These are phyloP conservation scores for Theileria parva DNA, from an alignment of 169 alveolate species.

Conservation along the genomic window DNA sequence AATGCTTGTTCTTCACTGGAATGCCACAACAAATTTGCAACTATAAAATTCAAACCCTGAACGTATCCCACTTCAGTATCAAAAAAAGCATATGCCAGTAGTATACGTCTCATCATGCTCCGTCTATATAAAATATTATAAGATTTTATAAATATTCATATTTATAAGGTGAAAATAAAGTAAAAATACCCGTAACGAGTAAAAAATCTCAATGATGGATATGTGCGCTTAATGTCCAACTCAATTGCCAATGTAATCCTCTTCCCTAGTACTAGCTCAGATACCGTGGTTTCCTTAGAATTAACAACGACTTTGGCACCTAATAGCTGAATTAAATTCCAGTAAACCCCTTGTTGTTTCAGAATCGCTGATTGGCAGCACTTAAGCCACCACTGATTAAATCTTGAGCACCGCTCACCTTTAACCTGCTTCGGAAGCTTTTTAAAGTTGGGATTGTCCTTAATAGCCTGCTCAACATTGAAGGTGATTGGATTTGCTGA, in stretches of 20 bases:
- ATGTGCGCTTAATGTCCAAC: conserved; percentile 58
- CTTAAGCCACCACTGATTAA: conserved; percentile 65
- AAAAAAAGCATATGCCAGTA: conserved; percentile 58
- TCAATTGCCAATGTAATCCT: conserved; percentile 55
- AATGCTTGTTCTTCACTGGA: conserved; percentile 81
- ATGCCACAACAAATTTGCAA: conserved; percentile 84
- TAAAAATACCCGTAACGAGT: conserved; percentile 39
- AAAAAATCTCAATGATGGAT: conserved; percentile 60
- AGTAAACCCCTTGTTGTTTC: conserved; percentile 45
- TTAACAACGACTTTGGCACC: conserved; percentile 42
- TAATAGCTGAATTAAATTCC: conserved; percentile 53
- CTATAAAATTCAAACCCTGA: conserved; percentile 86
- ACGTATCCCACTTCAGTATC: conserved; percentile 81
- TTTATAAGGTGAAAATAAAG: background rate
- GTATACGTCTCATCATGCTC: conserved; percentile 50
- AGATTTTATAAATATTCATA: background rate
- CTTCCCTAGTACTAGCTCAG: conserved; percentile 51
- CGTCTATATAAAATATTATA: background rate
- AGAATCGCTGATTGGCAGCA: conserved; percentile 65
- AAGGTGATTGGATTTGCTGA: conserved; percentile 25
- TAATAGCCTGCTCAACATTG: conserved; percentile 13
- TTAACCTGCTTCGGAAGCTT: conserved; percentile 31
- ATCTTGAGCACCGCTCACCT: conserved; percentile 53
- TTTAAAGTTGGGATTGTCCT: conserved; percentile 19
- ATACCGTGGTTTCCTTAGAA: conserved; percentile 39